phyloP scores from a whole-genome alignment of 352 stramenopile genomes.

The Phytopythium helicoides region DNA sequence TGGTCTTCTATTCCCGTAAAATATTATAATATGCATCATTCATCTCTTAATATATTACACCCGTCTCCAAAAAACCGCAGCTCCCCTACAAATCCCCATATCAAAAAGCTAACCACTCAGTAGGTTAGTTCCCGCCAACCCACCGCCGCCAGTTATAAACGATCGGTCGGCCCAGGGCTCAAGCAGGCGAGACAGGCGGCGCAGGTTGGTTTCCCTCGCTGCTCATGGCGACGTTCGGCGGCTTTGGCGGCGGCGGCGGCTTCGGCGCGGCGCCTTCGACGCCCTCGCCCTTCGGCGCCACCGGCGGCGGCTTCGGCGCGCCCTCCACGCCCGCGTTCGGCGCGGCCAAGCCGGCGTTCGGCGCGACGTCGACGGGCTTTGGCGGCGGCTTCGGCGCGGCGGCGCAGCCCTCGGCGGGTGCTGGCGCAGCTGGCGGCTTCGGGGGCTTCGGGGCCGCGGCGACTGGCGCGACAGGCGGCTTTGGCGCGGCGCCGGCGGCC shows the following conservation, averaged over 20 bases:
- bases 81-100: too few species aligned
- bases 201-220: background rate
- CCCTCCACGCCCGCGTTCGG: slow-evolving; percentile 26
- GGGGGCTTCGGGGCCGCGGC: slow-evolving; percentile 29
- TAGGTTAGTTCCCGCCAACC: too few species aligned
- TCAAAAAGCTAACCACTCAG: too few species aligned
- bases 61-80: too few species aligned
- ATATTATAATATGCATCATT: too few species aligned
- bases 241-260: slow-evolving; percentile 40
- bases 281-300: slow-evolving; percentile 31
- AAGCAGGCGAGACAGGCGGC: too few species aligned
- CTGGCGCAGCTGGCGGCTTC: slow-evolving; percentile 36
- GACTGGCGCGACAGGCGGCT: slow-evolving; percentile 14
- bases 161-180: too few species aligned
- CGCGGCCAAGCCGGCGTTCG: slow-evolving; percentile 36
- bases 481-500: slow-evolving; percentile 6
- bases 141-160: slow-evolving; percentile 3
- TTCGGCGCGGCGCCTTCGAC: slow-evolving; percentile 17
- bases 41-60: too few species aligned
- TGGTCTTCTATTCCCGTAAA: too few species aligned
- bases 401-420: slow-evolving; percentile 11
- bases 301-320: slow-evolving; percentile 40
- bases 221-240: slow-evolving; percentile 10
- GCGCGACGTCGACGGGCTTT: slow-evolving; percentile 23
- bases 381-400: slow-evolving; percentile 36